Base-by-base conservation (phyloP, 2,329 filamentous ascomycete species). In the Penicillium concentricum region DNA sequence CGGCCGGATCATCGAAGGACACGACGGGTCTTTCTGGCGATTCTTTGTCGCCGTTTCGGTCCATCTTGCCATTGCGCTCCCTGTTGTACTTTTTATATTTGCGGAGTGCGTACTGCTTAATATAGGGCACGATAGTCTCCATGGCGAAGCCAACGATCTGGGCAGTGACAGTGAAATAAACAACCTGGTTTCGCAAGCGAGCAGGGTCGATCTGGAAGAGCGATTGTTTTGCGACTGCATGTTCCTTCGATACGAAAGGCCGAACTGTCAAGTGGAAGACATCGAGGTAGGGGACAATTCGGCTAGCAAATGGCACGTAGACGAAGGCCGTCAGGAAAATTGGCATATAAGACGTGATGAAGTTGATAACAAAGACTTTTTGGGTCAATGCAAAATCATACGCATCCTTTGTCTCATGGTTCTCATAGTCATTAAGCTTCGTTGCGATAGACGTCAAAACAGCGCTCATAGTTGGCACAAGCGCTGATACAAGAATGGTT, bases 331-430 rank as follows among this genome's bases (percentile, higher is more conserved):
- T 97, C 30, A 97, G 82, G 71, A 96, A 88, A 18, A 96, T 86
- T 1, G 91, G 90, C 54, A 96, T 86, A 72, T 97, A 97, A 0
- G 92, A 97, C 6, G 92, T 96, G 74, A 97, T 93, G 75, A 97
- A 97, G 78, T 97, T 96, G 66, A 97, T 84, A n/a, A 97, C 87
- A 68, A 99, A 97, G 49, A 96, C 88, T 78, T 99, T 99, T 61
- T 90, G 88, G 1, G 94, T 91, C 70, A 97, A 82, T 3, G 92
- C 90, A 24, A 88, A 86, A 61, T 96, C 86, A 68, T 97, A 89
- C 3, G 87, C 87, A 62, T 92, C 89, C 54, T 89, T 84, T 0
- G 91, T 97, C 69, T 94, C 90, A 72, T 97, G 97, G 71, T 99
- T 99, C 70, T 99, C 94, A 65, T 87, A 86, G 26, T 91, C 82